These are phyloP conservation scores for Passiflora organensis DNA, from an alignment of 345 rosid genomes.

Conservation along the genomic window DNA sequence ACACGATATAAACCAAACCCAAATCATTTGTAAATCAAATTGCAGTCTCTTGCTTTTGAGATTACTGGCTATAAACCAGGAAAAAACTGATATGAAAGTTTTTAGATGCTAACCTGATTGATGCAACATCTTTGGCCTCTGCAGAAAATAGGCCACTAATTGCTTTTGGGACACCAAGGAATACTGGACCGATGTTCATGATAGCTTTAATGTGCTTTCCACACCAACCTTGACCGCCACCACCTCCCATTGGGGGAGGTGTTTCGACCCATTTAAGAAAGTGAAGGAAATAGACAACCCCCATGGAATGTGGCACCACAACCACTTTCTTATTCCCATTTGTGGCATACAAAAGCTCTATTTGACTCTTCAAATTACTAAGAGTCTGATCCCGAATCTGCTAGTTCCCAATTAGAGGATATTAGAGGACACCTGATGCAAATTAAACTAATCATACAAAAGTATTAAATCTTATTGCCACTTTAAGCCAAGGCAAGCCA, in stretches of 20 bases:
- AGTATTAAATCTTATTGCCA: no score
- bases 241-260: slow-evolving; percentile 53
- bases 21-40: no score
- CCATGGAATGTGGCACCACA: slow-evolving; percentile 84
- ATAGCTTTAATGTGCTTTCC: slow-evolving; percentile 60
- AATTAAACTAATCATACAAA: background rate
- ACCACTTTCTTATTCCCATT: slow-evolving; percentile 65
- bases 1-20: no score
- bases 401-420: slow-evolving; percentile 18
- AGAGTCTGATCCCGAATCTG: slow-evolving; percentile 70
- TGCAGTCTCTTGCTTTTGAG: no score
- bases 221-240: slow-evolving; percentile 65
- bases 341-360: slow-evolving; percentile 57
- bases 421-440: slow-evolving; percentile 19
- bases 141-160: slow-evolving; percentile 50
- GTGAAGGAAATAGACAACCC: slow-evolving; percentile 68
- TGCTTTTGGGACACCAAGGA: slow-evolving; percentile 65
- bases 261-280: slow-evolving; percentile 82
- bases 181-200: slow-evolving; percentile 66
- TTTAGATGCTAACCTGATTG: slow-evolving; percentile 47
- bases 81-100: no score
- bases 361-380: slow-evolving; percentile 69
- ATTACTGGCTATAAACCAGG: no score
- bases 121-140: slow-evolving; percentile 54
- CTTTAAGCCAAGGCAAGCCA: no score